A percentile compares a stretch with the other conserved stretches of the same genome.
Evolutionary conservation across 2,329 filamentous ascomycete genomes (phyloP).

Genomic region (Exophiala alcalophila): DNA sequence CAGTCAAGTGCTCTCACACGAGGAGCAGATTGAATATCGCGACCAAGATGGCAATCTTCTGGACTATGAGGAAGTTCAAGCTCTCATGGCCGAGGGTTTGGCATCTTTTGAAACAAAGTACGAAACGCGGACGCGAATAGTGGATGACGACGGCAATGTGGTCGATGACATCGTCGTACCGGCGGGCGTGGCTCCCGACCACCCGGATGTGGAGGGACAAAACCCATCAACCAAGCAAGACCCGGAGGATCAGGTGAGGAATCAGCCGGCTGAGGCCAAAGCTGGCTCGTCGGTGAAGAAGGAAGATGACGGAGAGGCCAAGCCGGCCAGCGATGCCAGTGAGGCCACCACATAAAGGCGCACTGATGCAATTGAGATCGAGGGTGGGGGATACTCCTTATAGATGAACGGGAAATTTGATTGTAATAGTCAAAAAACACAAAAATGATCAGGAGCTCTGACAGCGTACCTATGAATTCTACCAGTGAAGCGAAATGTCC

Average conservation of each 20-base stretch:
- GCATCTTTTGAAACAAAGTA: conserved; percentile 94
- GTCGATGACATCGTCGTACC: no score
- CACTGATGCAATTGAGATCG: background rate
- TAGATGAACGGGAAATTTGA: conserved; percentile 9
- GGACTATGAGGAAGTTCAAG: conserved; percentile 75
- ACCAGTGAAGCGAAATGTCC: no score
- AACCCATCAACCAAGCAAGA: conserved; percentile 53
- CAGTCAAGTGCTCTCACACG: conserved; percentile 47
- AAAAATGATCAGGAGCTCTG: no score
- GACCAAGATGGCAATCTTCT: conserved; percentile 91
- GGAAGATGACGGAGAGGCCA: conserved; percentile 39
- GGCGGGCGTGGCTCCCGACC: conserved; percentile 47
- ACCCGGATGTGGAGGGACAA: conserved; percentile 57
- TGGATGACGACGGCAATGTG: conserved; percentile 78
- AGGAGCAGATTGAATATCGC: conserved; percentile 89
- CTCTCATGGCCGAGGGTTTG: conserved; percentile 70
- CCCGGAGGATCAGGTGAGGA: conserved; percentile 39
- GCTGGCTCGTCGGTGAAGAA: conserved; percentile 37
- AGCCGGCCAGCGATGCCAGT: conserved; percentile 48
- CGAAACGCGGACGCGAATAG: conserved; percentile 84
- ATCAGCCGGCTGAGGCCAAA: conserved; percentile 35
- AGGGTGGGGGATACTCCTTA: background rate
- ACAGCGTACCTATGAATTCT: no score
- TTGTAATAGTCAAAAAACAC: conserved; percentile 11
- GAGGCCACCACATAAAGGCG: conserved; percentile 43